phyloP scores from a whole-genome alignment of 2,329 filamentous ascomycete genomes.

The Penicillium capsulatum region DNA sequence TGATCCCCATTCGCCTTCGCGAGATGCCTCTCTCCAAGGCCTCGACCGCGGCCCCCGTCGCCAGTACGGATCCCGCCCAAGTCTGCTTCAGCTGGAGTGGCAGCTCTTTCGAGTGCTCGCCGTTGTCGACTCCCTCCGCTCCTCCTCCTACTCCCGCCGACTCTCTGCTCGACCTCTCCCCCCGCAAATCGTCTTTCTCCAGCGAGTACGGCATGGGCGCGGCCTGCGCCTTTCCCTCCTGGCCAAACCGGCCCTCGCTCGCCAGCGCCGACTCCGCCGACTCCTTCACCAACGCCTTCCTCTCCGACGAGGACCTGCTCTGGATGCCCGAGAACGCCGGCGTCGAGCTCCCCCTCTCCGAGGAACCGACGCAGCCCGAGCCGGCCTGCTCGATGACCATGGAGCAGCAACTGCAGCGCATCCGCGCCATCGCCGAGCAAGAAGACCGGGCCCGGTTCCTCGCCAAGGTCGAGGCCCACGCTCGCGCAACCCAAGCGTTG shows the following conservation, averaged over 20 bases:
- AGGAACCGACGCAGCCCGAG: constrained; percentile 25
- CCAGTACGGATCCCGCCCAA: constrained; percentile 22
- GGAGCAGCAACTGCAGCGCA: constrained; percentile 39
- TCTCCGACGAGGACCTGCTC: constrained; percentile 43
- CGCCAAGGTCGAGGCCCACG: constrained; percentile 41
- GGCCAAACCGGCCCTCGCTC: constrained; percentile 42
- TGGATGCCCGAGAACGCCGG: constrained; percentile 29
- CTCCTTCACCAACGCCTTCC: constrained; percentile 37
- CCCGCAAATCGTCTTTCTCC: constrained; percentile 43
- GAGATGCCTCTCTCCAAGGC: constrained; percentile 22
- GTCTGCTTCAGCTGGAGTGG: constrained; percentile 22
- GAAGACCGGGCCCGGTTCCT: constrained; percentile 38
- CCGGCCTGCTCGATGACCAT: constrained; percentile 31
- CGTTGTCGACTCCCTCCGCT: constrained; percentile 33
- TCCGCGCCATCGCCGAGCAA: constrained; percentile 35
- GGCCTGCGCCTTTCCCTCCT: constrained; percentile 43
- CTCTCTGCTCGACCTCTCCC: constrained; percentile 39
- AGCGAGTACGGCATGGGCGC: constrained; percentile 37
- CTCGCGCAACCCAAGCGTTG: constrained; percentile 38
- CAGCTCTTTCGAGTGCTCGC: constrained; percentile 26
- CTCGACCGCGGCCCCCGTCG: constrained; percentile 15
- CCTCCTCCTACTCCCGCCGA: constrained; percentile 39
- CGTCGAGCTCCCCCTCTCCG: constrained; percentile 25
- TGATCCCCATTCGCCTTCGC: constrained; percentile 24
- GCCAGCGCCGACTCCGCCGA: constrained; percentile 30